Percentiles rank a stretch among this genome's conserved stretches.
Conservation (phyloP, 176 grass and related monocot genomes). For the Bonia amplexicaulis region DNA sequence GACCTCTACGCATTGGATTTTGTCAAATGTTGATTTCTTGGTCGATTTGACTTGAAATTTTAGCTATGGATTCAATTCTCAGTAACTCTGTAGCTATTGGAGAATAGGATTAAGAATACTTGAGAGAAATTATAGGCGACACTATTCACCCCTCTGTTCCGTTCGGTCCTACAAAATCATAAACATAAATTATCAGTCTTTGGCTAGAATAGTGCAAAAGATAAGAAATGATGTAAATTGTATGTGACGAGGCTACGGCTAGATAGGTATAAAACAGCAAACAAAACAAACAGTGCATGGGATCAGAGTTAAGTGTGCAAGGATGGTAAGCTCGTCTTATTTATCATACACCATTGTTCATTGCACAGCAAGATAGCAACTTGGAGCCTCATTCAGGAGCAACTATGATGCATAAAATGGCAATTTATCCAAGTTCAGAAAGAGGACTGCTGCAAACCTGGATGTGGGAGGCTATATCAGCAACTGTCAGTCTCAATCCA, state of each 20-base stretch:
- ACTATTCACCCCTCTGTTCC: no score
- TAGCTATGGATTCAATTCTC: no score
- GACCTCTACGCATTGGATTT: no score
- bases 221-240: not conserved
- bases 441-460: no score
- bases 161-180: not conserved
- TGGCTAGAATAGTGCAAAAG: not conserved
- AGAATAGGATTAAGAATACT: no score
- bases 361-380: not conserved
- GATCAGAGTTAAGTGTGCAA: not conserved
- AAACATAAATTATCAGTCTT: not conserved
- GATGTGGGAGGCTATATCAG: slow-evolving; percentile 47
- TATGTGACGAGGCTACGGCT: not conserved
- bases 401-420: not conserved
- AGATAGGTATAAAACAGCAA: not conserved
- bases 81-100: no score
- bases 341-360: not conserved
- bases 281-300: not conserved
- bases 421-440: not conserved
- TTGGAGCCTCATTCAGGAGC: not conserved
- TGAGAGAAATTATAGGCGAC: no score
- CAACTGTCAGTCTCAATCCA: slow-evolving; percentile 50
- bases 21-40: no score
- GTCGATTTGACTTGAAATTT: no score
- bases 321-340: not conserved